phyloP scores from a whole-genome alignment of 2,329 filamentous ascomycete species.

The Byssoonygena ceratinophila region DNA sequence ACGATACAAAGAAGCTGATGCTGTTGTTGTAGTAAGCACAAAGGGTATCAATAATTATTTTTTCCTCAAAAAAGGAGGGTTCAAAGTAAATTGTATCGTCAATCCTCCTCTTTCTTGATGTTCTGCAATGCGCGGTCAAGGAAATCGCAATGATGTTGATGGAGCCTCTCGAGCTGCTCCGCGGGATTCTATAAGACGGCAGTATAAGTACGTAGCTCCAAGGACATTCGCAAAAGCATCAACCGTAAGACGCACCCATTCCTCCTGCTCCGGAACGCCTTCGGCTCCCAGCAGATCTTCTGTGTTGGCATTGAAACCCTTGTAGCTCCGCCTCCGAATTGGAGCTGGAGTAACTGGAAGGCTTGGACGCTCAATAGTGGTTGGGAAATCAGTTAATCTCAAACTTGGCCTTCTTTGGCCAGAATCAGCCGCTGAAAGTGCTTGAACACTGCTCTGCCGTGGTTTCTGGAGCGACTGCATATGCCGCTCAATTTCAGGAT shows the following conservation, averaged over 20 bases:
- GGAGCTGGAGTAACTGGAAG: slow-evolving; percentile 84
- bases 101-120: background rate
- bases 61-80: no score
- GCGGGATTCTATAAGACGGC: slow-evolving; percentile 54
- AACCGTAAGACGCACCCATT: slow-evolving; percentile 74
- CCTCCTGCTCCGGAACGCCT: slow-evolving; percentile 74
- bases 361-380: slow-evolving; percentile 69
- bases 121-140: slow-evolving; percentile 33
- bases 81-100: background rate
- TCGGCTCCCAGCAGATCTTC: slow-evolving; percentile 61
- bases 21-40: background rate
- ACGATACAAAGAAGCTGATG: background rate
- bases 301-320: slow-evolving; percentile 32
- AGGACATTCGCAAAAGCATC: slow-evolving; percentile 37
- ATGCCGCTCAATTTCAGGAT: slow-evolving; percentile 79
- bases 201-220: slow-evolving; percentile 37
- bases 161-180: slow-evolving; percentile 59
- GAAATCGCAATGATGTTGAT: slow-evolving; percentile 53
- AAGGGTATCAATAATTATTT: slow-evolving; percentile 5
- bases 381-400: slow-evolving; percentile 79
- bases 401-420: slow-evolving; percentile 44
- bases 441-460: slow-evolving; percentile 41
- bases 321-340: slow-evolving; percentile 57
- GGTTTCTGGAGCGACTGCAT: slow-evolving; percentile 64
- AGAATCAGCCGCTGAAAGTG: slow-evolving; percentile 24